Conservation (phyloP, 306 rosid species). For the Mimosa bimucronata region DNA sequence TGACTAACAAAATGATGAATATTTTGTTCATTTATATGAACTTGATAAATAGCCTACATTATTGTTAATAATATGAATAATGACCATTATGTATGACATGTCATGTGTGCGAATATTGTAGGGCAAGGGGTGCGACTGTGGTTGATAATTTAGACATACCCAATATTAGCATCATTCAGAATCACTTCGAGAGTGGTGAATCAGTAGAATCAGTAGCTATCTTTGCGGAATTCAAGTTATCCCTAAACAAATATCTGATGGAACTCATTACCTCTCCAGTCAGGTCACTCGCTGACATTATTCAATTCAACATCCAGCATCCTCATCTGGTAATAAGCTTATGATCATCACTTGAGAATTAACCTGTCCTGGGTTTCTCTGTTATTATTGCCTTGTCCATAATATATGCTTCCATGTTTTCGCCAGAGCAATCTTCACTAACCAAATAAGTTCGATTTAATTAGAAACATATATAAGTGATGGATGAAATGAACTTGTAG, state of each 20-base stretch:
- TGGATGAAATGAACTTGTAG: conserved; percentile 24
- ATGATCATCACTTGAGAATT: background rate
- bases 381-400: background rate
- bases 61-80: too few species aligned
- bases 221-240: conserved; percentile 53
- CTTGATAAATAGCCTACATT: background rate
- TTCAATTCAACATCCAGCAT: conserved; percentile 54
- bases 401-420: too few species aligned
- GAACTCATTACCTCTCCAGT: conserved; percentile 52
- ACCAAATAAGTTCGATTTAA: background rate
- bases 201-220: conserved; percentile 31
- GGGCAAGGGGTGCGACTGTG: conserved; percentile 66
- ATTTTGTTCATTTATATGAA: background rate
- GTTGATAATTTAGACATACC: conserved; percentile 65
- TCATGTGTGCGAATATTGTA: background rate
- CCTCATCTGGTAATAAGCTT: conserved; percentile 16
- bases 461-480: background rate
- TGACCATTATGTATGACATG: background rate
- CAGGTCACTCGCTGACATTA: conserved; percentile 56
- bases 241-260: conserved; percentile 50
- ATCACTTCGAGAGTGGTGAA: conserved; percentile 51
- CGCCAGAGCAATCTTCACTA: too few species aligned
- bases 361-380: background rate
- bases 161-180: conserved; percentile 42
- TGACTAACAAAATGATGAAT: background rate